These are phyloP conservation scores for Cucurbita ficifolia DNA, from an alignment of 306 rosid species.

Conservation along the genomic window DNA sequence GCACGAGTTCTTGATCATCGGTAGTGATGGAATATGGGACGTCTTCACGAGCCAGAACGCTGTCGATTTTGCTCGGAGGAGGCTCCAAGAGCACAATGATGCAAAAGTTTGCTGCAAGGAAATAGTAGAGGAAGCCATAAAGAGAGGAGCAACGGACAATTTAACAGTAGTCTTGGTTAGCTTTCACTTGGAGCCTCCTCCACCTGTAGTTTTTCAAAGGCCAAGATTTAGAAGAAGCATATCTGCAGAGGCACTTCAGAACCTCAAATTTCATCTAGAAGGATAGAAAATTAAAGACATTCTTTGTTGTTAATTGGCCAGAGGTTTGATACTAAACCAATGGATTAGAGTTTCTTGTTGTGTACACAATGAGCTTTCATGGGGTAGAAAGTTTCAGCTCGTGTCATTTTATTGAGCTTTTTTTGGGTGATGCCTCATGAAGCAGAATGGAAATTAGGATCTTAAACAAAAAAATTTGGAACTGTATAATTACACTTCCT, in stretches of 20 bases:
- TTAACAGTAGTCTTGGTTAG: slow-evolving; percentile 70
- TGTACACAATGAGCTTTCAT: slow-evolving; percentile 1
- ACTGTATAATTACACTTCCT: slow-evolving; percentile 1
- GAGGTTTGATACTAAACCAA: background rate
- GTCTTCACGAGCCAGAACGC: slow-evolving; percentile 70
- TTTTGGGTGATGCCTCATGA: background rate
- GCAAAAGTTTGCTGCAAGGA: slow-evolving; percentile 66
- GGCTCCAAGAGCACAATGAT: slow-evolving; percentile 81
- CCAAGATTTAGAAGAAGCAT: slow-evolving; percentile 62
- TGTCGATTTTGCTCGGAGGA: slow-evolving; percentile 59
- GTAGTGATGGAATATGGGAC: slow-evolving; percentile 94
- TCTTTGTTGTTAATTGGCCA: background rate
- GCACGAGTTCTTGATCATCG: slow-evolving; percentile 79
- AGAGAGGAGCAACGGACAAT: slow-evolving; percentile 58
- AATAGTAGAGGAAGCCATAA: slow-evolving; percentile 66
- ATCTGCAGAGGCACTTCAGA: slow-evolving; percentile 78
- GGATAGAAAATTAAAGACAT: slow-evolving; percentile 5
- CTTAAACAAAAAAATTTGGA: background rate
- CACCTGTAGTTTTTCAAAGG: slow-evolving; percentile 39
- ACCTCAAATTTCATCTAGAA: slow-evolving; percentile 42
- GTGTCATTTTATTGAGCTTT: background rate
- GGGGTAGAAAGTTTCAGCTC: background rate
- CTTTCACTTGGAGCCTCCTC: slow-evolving; percentile 75
- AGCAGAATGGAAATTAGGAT: background rate
- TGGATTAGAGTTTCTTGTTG: background rate